Evolutionary conservation across 148 eudicot genomes (phyloP).

Genomic region (Cornus kousa): DNA sequence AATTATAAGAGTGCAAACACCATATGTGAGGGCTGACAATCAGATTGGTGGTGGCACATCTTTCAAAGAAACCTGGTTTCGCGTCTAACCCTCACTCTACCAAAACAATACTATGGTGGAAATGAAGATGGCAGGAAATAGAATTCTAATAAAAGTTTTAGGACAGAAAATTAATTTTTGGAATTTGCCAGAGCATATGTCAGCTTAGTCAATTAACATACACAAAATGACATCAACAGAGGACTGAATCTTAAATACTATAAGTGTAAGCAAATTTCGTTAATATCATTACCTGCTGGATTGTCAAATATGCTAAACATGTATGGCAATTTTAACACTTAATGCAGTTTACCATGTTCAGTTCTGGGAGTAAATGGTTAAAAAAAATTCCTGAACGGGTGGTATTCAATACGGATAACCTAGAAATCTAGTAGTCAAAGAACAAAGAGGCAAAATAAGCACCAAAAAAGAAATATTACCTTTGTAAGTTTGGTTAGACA

Average conservation of each 20-base stretch:
- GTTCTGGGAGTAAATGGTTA: neutral
- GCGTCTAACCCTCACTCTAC: neutral
- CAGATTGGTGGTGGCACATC: neutral
- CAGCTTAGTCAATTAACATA: neutral
- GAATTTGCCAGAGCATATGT: neutral
- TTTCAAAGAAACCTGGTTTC: neutral
- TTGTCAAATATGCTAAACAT: neutral
- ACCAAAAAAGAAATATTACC: conserved; percentile 32
- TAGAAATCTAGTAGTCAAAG: neutral
- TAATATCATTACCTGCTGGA: neutral
- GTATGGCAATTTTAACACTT: no score
- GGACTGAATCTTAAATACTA: neutral
- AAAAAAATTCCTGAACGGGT: neutral
- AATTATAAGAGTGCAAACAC: neutral
- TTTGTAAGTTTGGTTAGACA: conserved; percentile 94
- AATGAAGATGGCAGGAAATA: neutral
- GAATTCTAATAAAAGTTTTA: neutral
- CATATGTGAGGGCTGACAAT: neutral
- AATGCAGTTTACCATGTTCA: no score
- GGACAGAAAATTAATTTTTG: neutral
- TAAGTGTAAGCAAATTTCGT: neutral
- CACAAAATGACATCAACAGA: neutral
- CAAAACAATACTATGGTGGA: conserved; percentile 1
- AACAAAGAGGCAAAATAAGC: neutral
- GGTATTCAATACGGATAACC: neutral